A percentile compares a stretch with the other conserved stretches of the same genome.
Conservation (phyloP, 2,329 filamentous ascomycete species). For the Ramichloridium luteum region DNA sequence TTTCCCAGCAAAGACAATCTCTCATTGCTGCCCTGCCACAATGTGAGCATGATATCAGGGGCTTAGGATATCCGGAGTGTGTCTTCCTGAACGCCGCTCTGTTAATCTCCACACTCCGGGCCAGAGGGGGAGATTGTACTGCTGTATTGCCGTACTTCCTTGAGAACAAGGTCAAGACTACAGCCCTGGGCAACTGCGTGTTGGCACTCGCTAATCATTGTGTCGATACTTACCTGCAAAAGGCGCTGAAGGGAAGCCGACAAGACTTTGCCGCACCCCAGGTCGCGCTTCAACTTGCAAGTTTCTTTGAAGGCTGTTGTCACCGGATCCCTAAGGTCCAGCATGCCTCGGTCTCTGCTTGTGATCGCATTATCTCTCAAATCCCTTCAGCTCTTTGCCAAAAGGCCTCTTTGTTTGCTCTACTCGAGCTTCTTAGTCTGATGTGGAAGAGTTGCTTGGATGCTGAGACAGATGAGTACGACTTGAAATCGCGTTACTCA, state of each 20-base stretch:
- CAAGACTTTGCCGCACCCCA: constrained; percentile 81
- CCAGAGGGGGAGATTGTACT: constrained; percentile 77
- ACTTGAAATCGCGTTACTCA: constrained; percentile 68
- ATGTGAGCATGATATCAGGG: constrained; percentile 65
- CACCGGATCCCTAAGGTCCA: constrained; percentile 89
- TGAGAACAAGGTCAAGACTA: constrained; percentile 65
- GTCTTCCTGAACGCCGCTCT: constrained; percentile 88
- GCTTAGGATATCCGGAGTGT: constrained; percentile 75
- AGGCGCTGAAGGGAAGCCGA: constrained; percentile 57
- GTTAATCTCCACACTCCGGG: constrained; percentile 77
- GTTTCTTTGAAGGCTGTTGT: constrained; percentile 78
- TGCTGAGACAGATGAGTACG: constrained; percentile 85
- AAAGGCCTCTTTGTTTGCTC: constrained; percentile 76
- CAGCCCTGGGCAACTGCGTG: constrained; percentile 52
- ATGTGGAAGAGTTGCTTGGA: constrained; percentile 95
- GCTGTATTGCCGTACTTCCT: constrained; percentile 84
- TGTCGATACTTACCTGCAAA: constrained; percentile 66
- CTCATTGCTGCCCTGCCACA: constrained; percentile 62
- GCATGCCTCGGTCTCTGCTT: constrained; percentile 68
- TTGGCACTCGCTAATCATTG: constrained; percentile 53
- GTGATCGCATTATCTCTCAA: constrained; percentile 71
- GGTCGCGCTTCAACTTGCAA: constrained; percentile 75
- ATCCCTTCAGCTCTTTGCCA: constrained; percentile 87
- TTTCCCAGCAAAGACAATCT: constrained; percentile 66
- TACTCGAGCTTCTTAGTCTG: constrained; percentile 80